A percentile compares a stretch with the other conserved stretches of the same genome.
Conservation (phyloP, 1,284 basidiomycete species). For the Fomitopsis betulina region DNA sequence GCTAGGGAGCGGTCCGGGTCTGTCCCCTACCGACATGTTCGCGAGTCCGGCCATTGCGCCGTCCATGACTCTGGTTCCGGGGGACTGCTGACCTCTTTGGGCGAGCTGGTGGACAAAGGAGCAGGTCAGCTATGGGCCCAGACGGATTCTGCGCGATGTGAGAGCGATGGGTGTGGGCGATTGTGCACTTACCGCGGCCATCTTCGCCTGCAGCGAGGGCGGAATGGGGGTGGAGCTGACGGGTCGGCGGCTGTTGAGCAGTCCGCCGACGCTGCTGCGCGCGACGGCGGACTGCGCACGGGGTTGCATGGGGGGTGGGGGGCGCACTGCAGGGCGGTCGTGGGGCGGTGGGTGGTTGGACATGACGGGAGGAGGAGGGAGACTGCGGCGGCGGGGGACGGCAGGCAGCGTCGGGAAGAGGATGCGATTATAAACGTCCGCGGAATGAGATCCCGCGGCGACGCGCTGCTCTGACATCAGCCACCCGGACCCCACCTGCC, state of each 20-base stretch:
- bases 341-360: conserved; percentile 3
- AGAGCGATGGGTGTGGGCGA: conserved; percentile 10
- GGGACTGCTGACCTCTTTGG: conserved; percentile 37
- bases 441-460: neutral
- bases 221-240: conserved; percentile 68
- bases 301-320: conserved; percentile 2
- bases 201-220: conserved; percentile 87
- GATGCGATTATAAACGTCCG: conserved; percentile 7
- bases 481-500: neutral
- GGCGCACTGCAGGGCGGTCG: conserved; percentile 1
- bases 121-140: neutral
- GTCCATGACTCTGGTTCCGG: conserved; percentile 29
- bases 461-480: conserved; percentile 4
- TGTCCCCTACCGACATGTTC: conserved; percentile 32
- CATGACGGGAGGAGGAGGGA: conserved; percentile 7
- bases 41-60: conserved; percentile 36
- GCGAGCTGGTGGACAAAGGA: conserved; percentile 42
- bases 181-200: conserved; percentile 68
- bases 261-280: conserved; percentile 35
- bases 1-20: conserved; percentile 22
- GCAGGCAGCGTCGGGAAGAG: conserved; percentile 9
- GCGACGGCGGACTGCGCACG: conserved; percentile 5
- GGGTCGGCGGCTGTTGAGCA: conserved; percentile 34
- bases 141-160: conserved; percentile 2
- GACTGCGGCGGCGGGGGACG: conserved; percentile 11